Percentiles rank a stretch among this genome's conserved stretches.
phyloP scores from a whole-genome alignment of 2,329 filamentous ascomycete genomes.

The Paecilomyces fulvus region DNA sequence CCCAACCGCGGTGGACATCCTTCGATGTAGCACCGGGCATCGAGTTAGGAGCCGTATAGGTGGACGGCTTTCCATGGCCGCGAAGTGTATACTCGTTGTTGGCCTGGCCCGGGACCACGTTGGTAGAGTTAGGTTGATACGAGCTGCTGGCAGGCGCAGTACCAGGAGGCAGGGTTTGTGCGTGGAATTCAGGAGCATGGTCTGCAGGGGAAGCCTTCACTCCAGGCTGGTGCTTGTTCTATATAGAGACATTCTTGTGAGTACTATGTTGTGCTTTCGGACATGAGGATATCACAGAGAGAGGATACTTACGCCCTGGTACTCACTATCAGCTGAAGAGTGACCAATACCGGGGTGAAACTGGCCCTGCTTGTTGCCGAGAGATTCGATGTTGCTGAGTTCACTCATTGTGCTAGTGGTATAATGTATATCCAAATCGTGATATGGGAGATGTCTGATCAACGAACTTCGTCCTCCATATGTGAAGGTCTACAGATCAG shows the following conservation, averaged over 20 bases:
- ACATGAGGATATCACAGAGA: too few relatives aligned
- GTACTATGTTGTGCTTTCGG: background rate
- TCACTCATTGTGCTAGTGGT: conserved; percentile 13
- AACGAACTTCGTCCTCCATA: background rate
- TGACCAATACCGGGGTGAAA: conserved; percentile 42
- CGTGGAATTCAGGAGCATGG: conserved; percentile 57
- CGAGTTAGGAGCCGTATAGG: conserved; percentile 35
- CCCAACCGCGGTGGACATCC: conserved; percentile 47
- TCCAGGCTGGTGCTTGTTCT: conserved; percentile 64
- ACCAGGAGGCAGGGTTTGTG: conserved; percentile 53
- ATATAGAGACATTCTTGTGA: background rate
- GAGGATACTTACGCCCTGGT: conserved; percentile 43
- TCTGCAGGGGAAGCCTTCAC: conserved; percentile 45
- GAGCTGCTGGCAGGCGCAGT: conserved; percentile 50
- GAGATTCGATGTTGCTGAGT: conserved; percentile 42
- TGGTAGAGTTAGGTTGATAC: conserved; percentile 36
- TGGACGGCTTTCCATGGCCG: conserved; percentile 32
- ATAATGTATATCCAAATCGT: background rate
- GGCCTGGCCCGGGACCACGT: conserved; percentile 29
- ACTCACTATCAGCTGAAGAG: background rate
- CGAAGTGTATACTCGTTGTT: conserved; percentile 32
- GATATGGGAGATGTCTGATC: background rate
- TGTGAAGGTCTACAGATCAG: background rate
- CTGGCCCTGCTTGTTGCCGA: conserved; percentile 46
- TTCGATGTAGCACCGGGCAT: conserved; percentile 46